These are phyloP conservation scores for Geranium brycei DNA, from an alignment of 345 rosid genomes.

Conservation along the genomic window DNA sequence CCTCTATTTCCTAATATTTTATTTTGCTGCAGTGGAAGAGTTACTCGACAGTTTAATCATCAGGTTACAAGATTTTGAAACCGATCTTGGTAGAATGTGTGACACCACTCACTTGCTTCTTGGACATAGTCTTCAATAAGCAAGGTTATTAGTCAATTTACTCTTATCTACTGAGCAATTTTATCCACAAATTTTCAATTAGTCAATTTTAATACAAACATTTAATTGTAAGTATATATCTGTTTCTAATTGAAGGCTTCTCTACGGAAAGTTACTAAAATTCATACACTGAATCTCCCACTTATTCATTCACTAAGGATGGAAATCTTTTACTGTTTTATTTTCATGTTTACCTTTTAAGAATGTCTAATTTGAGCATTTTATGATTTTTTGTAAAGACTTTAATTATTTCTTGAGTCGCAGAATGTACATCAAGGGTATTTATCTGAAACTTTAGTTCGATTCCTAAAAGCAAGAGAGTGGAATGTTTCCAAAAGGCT, in stretches of 20 bases:
- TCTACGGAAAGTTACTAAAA: no score
- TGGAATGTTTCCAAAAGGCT: conserved; percentile 57
- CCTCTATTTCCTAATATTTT: neutral
- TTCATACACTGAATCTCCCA: no score
- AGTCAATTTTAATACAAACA: no score
- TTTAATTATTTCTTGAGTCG: conserved; percentile 6
- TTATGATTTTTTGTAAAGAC: neutral
- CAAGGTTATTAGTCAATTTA: no score
- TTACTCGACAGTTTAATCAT: conserved; percentile 48
- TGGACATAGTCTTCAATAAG: no score
- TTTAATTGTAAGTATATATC: no score
- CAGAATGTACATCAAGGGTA: conserved; percentile 72
- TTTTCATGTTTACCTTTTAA: neutral
- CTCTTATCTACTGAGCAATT: no score
- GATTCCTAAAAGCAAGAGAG: conserved; percentile 66
- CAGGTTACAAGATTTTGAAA: conserved; percentile 59
- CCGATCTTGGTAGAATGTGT: conserved; percentile 67
- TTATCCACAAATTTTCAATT: no score
- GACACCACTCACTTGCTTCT: conserved; percentile 72
- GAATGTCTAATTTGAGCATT: neutral
- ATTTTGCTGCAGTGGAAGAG: conserved; percentile 44
- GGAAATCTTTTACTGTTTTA: neutral
- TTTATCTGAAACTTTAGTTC: conserved; percentile 38
- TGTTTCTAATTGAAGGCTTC: no score
- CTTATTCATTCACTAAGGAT: no score